These are phyloP conservation scores for Lophium mytilinum DNA, from an alignment of 495 filamentous ascomycete genomes.

Conservation along the genomic window DNA sequence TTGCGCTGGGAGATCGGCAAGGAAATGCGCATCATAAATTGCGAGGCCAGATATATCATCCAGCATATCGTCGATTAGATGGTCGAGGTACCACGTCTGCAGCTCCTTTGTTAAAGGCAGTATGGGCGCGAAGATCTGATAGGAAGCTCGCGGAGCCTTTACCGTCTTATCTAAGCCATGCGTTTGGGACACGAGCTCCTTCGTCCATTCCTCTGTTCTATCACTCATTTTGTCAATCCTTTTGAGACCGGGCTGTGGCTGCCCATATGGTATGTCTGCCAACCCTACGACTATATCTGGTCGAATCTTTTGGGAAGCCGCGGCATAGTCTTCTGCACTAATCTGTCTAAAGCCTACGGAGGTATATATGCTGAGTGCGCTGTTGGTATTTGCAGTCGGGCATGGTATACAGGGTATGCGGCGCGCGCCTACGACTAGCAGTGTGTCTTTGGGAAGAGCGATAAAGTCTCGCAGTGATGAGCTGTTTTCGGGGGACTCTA, in stretches of 20 bases:
- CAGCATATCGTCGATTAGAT: constrained; percentile 47
- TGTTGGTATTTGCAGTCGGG: constrained; percentile 63
- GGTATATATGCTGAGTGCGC: constrained; percentile 68
- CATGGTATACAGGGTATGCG: constrained; percentile 66
- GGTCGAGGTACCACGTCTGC: constrained; percentile 68
- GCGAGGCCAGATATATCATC: constrained; percentile 65
- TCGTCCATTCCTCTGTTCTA: constrained; percentile 66
- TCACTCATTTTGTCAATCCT: constrained; percentile 76
- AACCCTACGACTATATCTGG: constrained; percentile 79
- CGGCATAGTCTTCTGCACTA: constrained; percentile 56
- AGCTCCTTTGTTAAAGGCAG: constrained; percentile 64
- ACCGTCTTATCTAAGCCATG: constrained; percentile 29
- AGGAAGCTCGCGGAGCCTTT: constrained; percentile 1
- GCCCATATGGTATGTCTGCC: constrained; percentile 61
- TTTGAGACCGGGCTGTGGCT: constrained; percentile 51
- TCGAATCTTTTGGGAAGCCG: constrained; percentile 49
- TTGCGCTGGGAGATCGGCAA: constrained; percentile 52
- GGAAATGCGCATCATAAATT: constrained; percentile 65
- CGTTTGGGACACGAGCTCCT: constrained; percentile 42
- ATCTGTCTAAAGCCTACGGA: constrained; percentile 73
- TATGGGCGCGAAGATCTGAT: constrained; percentile 64
- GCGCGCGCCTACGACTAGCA: constrained; percentile 73
- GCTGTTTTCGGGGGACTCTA: constrained; percentile 27
- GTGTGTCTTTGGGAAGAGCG: constrained; percentile 42
- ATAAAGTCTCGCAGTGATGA: constrained; percentile 68